phyloP scores from a whole-genome alignment of 305 asterid genomes.

The Coffea humblotiana region DNA sequence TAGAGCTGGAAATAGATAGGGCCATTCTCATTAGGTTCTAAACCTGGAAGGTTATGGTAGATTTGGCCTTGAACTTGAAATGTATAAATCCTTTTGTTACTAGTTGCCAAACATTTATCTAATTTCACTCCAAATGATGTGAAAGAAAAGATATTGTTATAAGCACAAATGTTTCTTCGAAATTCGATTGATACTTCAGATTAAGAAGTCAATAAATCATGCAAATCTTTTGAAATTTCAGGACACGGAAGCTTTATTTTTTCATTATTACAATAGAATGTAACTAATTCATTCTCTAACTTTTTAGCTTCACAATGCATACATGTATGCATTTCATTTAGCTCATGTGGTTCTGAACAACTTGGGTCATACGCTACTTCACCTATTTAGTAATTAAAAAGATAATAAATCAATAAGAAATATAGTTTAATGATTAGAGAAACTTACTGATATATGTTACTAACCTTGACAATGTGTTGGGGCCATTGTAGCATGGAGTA shows the following conservation, averaged over 20 bases:
- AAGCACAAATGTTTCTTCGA: background rate
- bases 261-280: background rate
- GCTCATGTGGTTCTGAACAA: background rate
- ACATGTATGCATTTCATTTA: background rate
- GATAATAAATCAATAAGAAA: no score
- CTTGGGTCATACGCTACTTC: background rate
- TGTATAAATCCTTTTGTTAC: background rate
- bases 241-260: background rate
- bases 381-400: background rate
- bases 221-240: background rate
- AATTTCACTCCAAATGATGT: background rate
- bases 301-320: background rate
- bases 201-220: background rate
- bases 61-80: background rate
- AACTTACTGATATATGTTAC: no score
- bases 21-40: background rate
- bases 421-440: no score
- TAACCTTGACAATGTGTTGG: background rate
- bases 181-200: background rate
- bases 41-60: background rate
- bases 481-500: background rate
- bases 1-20: background rate
- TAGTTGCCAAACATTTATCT: background rate
- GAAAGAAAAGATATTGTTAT: background rate
- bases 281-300: background rate